Conservation (phyloP, 2,329 filamentous ascomycete genomes). For the Taxawa tesnikishii region DNA sequence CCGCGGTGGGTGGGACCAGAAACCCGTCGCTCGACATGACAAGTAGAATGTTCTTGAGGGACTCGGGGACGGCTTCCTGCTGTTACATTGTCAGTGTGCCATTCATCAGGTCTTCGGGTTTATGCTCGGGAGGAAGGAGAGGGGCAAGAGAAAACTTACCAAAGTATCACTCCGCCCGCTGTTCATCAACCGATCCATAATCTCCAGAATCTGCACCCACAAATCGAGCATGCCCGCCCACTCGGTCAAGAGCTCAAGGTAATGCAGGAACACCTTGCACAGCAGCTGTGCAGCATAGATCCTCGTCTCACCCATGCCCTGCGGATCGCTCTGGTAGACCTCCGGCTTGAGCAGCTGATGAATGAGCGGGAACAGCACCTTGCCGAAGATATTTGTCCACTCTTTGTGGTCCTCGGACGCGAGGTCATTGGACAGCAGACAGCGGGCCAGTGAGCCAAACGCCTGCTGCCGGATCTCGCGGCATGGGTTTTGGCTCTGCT, state of each 20-base stretch:
- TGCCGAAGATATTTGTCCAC: conserved; percentile 90
- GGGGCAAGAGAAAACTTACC: conserved; percentile 3
- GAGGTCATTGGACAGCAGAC: conserved; percentile 72
- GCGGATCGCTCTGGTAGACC: conserved; percentile 78
- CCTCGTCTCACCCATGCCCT: conserved; percentile 90
- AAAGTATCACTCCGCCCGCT: conserved; percentile 62
- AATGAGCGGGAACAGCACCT: conserved; percentile 88
- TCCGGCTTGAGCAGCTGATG: conserved; percentile 82
- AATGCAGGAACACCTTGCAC: conserved; percentile 92
- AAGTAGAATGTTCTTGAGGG: conserved; percentile 87
- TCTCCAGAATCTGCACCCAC: conserved; percentile 83
- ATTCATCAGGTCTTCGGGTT: conserved; percentile 1
- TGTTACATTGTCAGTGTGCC: conserved; percentile 23
- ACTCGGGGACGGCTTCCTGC: conserved; percentile 92
- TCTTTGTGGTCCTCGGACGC: conserved; percentile 66
- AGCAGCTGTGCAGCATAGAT: conserved; percentile 84
- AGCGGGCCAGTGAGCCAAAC: conserved; percentile 73
- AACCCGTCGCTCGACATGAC: conserved; percentile 89
- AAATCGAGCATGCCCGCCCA: conserved; percentile 84
- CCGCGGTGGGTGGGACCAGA: conserved; percentile 53
- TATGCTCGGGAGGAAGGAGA: conserved; percentile 1
- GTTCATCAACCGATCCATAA: conserved; percentile 94
- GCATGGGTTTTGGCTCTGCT: conserved; percentile 88
- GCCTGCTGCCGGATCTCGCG: conserved; percentile 85
- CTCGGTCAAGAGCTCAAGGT: conserved; percentile 70